Evolutionary conservation across 352 stramenopile species (phyloP).

Genomic region (Thalassiosira mediterranea): DNA sequence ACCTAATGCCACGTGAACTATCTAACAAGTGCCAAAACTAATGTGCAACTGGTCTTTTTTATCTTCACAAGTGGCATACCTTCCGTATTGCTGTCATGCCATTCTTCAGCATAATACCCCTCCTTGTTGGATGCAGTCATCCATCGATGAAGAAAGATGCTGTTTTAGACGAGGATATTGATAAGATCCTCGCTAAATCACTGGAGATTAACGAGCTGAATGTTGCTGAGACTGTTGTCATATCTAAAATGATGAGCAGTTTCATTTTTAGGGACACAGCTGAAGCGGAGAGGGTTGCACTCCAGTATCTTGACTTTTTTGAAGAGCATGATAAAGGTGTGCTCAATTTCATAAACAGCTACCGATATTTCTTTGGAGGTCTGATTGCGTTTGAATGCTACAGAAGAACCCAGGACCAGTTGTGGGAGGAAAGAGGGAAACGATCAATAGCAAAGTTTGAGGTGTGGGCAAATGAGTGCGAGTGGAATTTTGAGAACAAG

Average conservation of each 20-base stretch:
- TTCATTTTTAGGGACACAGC: conserved; percentile 33
- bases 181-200: conserved; percentile 3
- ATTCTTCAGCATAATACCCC: background rate
- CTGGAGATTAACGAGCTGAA: conserved; percentile 18
- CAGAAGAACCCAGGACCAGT: conserved; percentile 13
- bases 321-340: conserved; percentile 1
- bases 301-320: conserved; percentile 32
- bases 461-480: conserved; percentile 12
- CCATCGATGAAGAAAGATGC: background rate
- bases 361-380: conserved; percentile 22
- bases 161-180: conserved; percentile 1
- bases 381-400: conserved; percentile 34
- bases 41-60: background rate
- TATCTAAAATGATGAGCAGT: conserved; percentile 18
- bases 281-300: background rate
- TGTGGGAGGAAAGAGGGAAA: conserved; percentile 22
- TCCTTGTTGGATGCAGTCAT: background rate
- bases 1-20: too few species aligned
- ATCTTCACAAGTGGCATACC: background rate
- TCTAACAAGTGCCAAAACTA: background rate
- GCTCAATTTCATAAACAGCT: conserved; percentile 23
- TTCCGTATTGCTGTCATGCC: too few species aligned
- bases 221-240: conserved; percentile 10
- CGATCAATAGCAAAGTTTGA: conserved; percentile 26
- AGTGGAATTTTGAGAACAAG: conserved; percentile 41